Percentiles rank a stretch among this genome's conserved stretches.
phyloP scores from a whole-genome alignment of 148 eudicot genomes.

The Bassia scoparia region DNA sequence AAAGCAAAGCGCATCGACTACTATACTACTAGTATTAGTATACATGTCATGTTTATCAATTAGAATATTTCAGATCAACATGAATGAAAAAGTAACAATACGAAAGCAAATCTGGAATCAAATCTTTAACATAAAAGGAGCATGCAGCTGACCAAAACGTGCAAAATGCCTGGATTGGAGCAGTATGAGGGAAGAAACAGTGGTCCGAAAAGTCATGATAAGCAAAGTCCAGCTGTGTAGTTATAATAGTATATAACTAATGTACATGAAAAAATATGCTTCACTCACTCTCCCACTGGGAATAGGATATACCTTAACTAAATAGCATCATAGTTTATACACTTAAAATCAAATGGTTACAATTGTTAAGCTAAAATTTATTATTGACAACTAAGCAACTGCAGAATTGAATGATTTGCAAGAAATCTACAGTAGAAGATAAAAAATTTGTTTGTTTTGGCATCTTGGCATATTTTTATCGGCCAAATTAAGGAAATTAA shows the following conservation, averaged over 20 bases:
- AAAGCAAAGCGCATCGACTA: too few relatives aligned
- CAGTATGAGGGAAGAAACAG: slow-evolving; percentile 8
- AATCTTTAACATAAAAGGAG: slow-evolving; percentile 14
- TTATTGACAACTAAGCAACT: too few relatives aligned
- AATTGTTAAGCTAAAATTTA: too few relatives aligned
- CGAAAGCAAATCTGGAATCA: slow-evolving; percentile 13
- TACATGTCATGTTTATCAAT: too few relatives aligned
- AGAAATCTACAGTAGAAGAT: too few relatives aligned
- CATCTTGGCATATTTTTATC: too few relatives aligned
- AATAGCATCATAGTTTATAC: background rate
- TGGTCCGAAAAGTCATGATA: background rate
- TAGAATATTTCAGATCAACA: too few relatives aligned
- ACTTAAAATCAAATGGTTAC: background rate
- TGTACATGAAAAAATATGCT: background rate
- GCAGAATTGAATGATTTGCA: too few relatives aligned
- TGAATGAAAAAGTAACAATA: slow-evolving; percentile 1
- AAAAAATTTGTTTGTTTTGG: too few relatives aligned
- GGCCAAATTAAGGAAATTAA: too few relatives aligned
- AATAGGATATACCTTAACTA: background rate
- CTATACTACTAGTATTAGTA: too few relatives aligned
- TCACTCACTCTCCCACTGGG: background rate
- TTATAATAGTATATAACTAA: background rate
- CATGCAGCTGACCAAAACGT: slow-evolving; percentile 7
- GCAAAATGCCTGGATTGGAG: slow-evolving; percentile 19
- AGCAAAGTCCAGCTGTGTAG: slow-evolving; percentile 21